Conservation (phyloP, 768 basidiomycete genomes). For the Gloeophyllum trabeum region DNA sequence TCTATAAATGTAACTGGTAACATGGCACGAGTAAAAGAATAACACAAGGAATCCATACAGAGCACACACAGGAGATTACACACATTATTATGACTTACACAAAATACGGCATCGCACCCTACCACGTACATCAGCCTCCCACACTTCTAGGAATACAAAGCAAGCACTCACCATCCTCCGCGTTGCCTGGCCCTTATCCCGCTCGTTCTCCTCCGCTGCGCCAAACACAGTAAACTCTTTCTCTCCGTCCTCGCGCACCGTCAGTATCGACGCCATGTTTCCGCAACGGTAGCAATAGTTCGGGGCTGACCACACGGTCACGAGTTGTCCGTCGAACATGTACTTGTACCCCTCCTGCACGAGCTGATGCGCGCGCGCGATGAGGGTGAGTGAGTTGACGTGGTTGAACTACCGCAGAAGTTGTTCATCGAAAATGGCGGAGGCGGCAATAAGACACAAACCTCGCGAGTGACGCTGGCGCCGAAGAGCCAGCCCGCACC, state of each 20-base stretch:
- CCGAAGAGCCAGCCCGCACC: slow-evolving; percentile 97
- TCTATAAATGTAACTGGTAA: no score
- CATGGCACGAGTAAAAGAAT: no score
- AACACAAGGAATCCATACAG: no score
- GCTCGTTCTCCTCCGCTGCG: slow-evolving; percentile 82
- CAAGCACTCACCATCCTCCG: slow-evolving; percentile 52
- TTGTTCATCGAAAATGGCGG: neutral
- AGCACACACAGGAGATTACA: neutral
- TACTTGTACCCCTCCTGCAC: slow-evolving; percentile 95
- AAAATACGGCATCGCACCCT: slow-evolving; percentile 29
- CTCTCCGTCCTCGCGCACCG: slow-evolving; percentile 56
- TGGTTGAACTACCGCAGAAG: slow-evolving; percentile 66
- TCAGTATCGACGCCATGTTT: slow-evolving; percentile 87
- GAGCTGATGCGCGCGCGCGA: slow-evolving; percentile 93
- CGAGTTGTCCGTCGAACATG: slow-evolving; percentile 90
- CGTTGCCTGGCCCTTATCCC: slow-evolving; percentile 62
- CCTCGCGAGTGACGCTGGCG: slow-evolving; percentile 75
- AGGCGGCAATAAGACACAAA: slow-evolving; percentile 18
- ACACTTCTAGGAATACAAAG: neutral
- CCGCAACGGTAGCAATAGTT: slow-evolving; percentile 85
- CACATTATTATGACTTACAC: slow-evolving; percentile 14
- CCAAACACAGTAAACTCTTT: slow-evolving; percentile 74
- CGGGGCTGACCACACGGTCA: slow-evolving; percentile 89
- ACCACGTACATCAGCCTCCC: neutral
- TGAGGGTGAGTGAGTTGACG: slow-evolving; percentile 75